Evolutionary conservation across 2,329 filamentous ascomycete genomes (phyloP), one percentile per base, ranked within the genome.

Genomic region (Microcyclospora tardicrescens): DNA sequence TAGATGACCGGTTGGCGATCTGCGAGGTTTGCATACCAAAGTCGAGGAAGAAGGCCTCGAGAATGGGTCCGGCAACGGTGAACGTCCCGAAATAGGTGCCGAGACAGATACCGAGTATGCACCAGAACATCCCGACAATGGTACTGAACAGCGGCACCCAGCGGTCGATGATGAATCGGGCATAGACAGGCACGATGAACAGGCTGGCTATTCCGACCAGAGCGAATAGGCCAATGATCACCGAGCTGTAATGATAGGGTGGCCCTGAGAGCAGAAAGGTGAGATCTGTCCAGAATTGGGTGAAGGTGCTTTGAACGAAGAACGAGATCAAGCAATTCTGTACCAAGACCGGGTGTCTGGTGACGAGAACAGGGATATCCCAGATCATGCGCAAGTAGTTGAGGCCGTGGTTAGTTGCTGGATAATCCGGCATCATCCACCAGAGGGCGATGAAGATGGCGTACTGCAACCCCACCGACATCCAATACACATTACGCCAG

Each of bases 401-500:
- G 11, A 80, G 59, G 1, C 65, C 61, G 0, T 75, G 76, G 53
- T 86, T 87, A 3, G 81, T 81, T 2, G 73, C 71, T 0, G 83
- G 84, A 48, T 91, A 91, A 56, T 87, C 81, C 0, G 83, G 83
- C 78, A 91, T 80, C 58, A 77, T 83, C 33, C 77, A 55, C 64
- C 74, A 87, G 5, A 89, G 70, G 0, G 79, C 60, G 6, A 64
- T 46, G 40, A 79, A 71, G 44, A 89, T 77, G 9, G 75, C 53
- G 50, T 75, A 79, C 59, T 91, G 84, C 0, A 83, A 63, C 0
- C 69, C 82, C 5, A 87, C 72, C 0, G 80, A 72, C 43, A 87
- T 66, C 81, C 81, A 89, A 64, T 86, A 91, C 6, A 89, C 76
- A 42, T 73, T 75, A 16, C 84, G 70, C 84, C 84, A 91, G 45